Evolutionary conservation across 306 rosid species (phyloP), one percentile per base, ranked within the genome.

Genomic region (Astragalus glycyphyllos): DNA sequence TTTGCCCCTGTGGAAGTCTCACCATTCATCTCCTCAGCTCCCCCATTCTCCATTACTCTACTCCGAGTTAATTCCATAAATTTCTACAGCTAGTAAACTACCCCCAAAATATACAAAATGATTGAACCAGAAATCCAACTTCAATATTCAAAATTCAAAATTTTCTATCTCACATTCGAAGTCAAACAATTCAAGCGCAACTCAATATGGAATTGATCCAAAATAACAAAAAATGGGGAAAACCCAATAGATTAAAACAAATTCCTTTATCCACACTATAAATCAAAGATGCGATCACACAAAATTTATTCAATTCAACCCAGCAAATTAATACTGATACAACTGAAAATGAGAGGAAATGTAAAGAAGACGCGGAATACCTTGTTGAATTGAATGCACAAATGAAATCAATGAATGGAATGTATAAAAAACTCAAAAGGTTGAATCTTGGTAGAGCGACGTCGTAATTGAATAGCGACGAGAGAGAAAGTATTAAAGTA

Each of bases 11-110:
- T 74, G 10, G 77, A 81, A 66, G 72, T 73, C 73, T 78, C 89
- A 51, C 77, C 75, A 8, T 84, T 82, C 80, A 87, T 69, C 55
- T 84, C 97, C 80, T 82, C 90, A 32, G 56, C 79, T 23, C 73
- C 85, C 70, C 75, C 79, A 48, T 81, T 75, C 63, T 15, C 60
- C 68, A 40, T 58, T 20, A 40, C 77, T 48, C 75, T 73, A 34
- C 65, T 80, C 80, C 69, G 72, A 66, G 80, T 74, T 44, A 85
- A 76, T 75, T 87, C 94, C 97, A 90, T 86, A 48, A 63, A 37
- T 53, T 69, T 66, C 77, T 59, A 56, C 67, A 77, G 34, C 65
- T 20, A 20, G 23, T 20, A 20, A 20, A 20, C 23, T 65, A 70
- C 66, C 69, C 44, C 67, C 14, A 58, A 72, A 64, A 35, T 11